phyloP scores from a whole-genome alignment of 352 stramenopile genomes.

The Phytophthora lateralis region DNA sequence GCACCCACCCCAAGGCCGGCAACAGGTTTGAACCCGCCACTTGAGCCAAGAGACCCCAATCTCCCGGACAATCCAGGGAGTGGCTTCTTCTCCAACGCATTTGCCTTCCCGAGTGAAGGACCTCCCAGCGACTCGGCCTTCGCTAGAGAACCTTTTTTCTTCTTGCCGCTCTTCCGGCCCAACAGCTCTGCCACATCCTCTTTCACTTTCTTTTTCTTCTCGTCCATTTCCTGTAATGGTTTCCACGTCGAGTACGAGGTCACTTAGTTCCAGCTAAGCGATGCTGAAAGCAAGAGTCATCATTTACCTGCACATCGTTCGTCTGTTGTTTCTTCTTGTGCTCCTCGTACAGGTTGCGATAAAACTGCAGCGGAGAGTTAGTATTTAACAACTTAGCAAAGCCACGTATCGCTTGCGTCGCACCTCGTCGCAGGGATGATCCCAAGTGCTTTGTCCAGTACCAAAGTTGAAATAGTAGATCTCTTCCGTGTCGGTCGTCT shows the following conservation, averaged over 20 bases:
- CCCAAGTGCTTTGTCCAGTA: constrained; percentile 92
- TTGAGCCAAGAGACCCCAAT: constrained; percentile 36
- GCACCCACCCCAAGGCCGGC: constrained; percentile 54
- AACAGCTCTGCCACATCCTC: constrained; percentile 85
- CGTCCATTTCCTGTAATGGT: constrained; percentile 55
- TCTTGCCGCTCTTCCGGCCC: constrained; percentile 59
- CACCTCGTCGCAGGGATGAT: constrained; percentile 94
- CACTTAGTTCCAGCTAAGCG: neutral
- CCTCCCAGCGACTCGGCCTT: constrained; percentile 54
- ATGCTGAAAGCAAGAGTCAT: neutral
- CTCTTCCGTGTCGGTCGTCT: constrained; percentile 94
- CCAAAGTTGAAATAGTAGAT: constrained; percentile 98
- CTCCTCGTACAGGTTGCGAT: constrained; percentile 93
- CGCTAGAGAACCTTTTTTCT: constrained; percentile 53
- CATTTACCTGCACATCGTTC: constrained; percentile 44
- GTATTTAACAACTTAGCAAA: constrained; percentile 6
- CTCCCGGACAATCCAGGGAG: constrained; percentile 54
- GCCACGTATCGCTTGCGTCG: neutral
- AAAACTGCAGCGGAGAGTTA: constrained; percentile 66
- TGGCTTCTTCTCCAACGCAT: constrained; percentile 76
- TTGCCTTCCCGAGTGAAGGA: constrained; percentile 43
- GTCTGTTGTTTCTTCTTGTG: constrained; percentile 82
- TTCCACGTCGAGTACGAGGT: neutral
- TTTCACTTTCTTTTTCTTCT: constrained; percentile 82
- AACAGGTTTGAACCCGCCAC: constrained; percentile 47